phyloP scores from a whole-genome alignment of 495 filamentous ascomycete species.

The Achaetomiella virescens region DNA sequence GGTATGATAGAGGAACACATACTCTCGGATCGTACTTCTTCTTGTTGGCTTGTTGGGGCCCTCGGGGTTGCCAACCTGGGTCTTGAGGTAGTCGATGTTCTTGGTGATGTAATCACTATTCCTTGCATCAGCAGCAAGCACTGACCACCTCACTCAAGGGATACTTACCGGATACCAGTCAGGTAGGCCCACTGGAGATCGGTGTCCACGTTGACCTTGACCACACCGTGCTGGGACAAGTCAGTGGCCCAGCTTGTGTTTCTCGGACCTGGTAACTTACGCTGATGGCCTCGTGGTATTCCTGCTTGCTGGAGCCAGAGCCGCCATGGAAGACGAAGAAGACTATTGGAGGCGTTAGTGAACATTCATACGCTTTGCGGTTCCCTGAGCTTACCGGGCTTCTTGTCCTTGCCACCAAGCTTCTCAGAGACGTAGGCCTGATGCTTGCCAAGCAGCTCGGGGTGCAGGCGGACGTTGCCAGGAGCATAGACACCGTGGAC shows the following conservation, averaged over 20 bases:
- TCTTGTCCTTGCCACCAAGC: slow-evolving; percentile 55
- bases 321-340: slow-evolving; percentile 99
- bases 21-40: slow-evolving; percentile 75
- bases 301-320: slow-evolving; percentile 79
- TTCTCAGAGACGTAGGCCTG: slow-evolving; percentile 82
- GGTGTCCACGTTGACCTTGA: slow-evolving; percentile 95
- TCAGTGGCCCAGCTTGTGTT: not conserved
- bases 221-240: slow-evolving; percentile 60
- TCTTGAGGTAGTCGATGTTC: slow-evolving; percentile 90
- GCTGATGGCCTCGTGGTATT: slow-evolving; percentile 81
- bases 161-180: slow-evolving; percentile 60
- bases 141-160: not conserved
- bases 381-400: slow-evolving; percentile 48
- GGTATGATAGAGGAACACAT: not conserved
- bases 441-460: slow-evolving; percentile 90
- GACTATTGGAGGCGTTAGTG: slow-evolving; percentile 41
- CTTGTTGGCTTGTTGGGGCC: slow-evolving; percentile 97
- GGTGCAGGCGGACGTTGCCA: slow-evolving; percentile 92
- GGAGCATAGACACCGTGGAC: slow-evolving; percentile 99
- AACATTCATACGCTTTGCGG: not conserved
- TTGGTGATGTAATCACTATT: slow-evolving; percentile 72
- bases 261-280: not conserved
- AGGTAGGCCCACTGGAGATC: slow-evolving; percentile 85
- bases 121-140: not conserved
- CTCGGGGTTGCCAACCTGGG: slow-evolving; percentile 88